phyloP scores from a whole-genome alignment of 768 basidiomycete genomes.

The Asterophora lycoperdoides region DNA sequence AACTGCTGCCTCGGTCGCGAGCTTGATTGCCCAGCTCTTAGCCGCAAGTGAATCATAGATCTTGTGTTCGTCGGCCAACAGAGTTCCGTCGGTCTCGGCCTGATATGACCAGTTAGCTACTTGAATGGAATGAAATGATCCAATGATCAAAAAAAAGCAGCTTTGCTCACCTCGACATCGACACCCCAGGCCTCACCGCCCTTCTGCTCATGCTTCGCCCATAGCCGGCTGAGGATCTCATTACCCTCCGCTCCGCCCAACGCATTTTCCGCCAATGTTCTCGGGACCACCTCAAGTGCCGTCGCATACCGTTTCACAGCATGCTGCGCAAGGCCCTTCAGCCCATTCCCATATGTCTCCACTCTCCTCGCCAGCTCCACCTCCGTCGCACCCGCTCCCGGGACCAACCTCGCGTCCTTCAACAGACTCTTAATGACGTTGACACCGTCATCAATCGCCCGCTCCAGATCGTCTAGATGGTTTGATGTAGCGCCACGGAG shows the following conservation, averaged over 20 bases:
- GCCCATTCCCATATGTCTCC: conserved; percentile 79
- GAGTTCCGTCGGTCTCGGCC: conserved; percentile 78
- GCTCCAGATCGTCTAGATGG: conserved; percentile 91
- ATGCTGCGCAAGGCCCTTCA: conserved; percentile 91
- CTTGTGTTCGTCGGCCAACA: conserved; percentile 54
- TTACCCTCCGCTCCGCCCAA: conserved; percentile 88
- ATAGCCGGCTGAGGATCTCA: conserved; percentile 83
- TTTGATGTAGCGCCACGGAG: conserved; percentile 94
- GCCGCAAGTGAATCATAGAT: conserved; percentile 88
- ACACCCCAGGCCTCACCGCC: conserved; percentile 78
- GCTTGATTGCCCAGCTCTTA: conserved; percentile 83
- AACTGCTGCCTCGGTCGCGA: conserved; percentile 90
- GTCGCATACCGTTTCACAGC: conserved; percentile 86
- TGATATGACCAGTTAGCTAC: conserved; percentile 23
- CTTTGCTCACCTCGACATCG: conserved; percentile 70
- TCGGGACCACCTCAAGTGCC: conserved; percentile 88
- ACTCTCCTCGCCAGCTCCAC: conserved; percentile 85
- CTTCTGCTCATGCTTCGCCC: conserved; percentile 83
- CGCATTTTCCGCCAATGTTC: conserved; percentile 94
- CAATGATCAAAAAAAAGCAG: not conserved
- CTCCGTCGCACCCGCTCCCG: conserved; percentile 94
- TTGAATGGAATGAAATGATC: not conserved
- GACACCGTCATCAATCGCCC: conserved; percentile 95
- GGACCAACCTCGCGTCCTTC: conserved; percentile 85
- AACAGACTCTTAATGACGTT: conserved; percentile 92